These are phyloP conservation scores for Ophiocordyceps robertsii DNA, from an alignment of 2,329 filamentous ascomycete genomes.

Conservation along the genomic window DNA sequence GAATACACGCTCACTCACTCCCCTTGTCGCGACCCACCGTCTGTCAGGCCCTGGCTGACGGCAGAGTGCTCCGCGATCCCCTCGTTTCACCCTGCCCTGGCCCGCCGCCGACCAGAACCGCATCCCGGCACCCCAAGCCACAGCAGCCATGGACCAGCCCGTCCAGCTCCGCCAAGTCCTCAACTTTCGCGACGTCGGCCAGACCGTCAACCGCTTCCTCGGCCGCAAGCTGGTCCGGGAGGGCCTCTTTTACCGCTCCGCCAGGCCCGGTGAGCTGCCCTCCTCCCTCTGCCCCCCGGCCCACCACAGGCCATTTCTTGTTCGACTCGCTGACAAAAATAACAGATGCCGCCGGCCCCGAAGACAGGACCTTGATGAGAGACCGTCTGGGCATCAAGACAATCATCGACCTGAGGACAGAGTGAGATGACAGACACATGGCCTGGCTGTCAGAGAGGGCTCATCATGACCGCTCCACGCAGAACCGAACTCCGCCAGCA, in stretches of 20 bases:
- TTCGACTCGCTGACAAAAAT: background rate
- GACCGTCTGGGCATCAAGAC: constrained; percentile 52
- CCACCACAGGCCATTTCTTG: background rate
- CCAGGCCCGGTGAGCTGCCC: constrained; percentile 36
- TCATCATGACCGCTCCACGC: no score
- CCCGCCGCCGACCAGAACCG: no score
- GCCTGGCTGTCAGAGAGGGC: no score
- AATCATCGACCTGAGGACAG: constrained; percentile 68
- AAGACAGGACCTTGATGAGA: constrained; percentile 47
- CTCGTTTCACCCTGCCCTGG: no score
- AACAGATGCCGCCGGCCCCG: constrained; percentile 55
- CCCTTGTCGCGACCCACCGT: no score
- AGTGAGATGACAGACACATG: no score
- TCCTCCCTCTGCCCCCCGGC: no score
- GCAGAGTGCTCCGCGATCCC: no score
- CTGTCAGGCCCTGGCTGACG: no score
- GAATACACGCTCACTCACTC: no score
- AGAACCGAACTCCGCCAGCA: constrained; percentile 64
- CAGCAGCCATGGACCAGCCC: constrained; percentile 3
- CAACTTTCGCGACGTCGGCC: constrained; percentile 68
- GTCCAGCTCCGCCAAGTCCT: constrained; percentile 27
- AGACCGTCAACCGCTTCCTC: constrained; percentile 47
- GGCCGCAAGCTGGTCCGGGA: constrained; percentile 44
- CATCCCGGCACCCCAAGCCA: no score
- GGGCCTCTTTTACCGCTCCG: constrained; percentile 55